Evolutionary conservation across 768 basidiomycete species (phyloP).

Genomic region (Gymnopilus junonius): DNA sequence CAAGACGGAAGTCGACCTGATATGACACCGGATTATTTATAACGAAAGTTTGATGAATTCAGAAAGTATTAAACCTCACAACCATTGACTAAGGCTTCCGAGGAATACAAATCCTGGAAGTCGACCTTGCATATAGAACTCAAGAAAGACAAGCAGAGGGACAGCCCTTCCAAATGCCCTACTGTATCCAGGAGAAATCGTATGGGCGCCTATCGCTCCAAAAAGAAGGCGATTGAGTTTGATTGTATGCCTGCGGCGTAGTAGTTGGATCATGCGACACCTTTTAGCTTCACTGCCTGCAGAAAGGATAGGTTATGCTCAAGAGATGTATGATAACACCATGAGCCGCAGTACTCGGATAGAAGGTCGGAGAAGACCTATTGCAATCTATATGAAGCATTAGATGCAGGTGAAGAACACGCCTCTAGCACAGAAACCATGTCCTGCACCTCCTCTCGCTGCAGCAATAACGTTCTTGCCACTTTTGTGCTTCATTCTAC

Average conservation of each 20-base stretch:
- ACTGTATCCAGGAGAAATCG: too few relatives aligned
- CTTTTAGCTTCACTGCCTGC: not conserved
- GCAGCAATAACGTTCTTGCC: not conserved
- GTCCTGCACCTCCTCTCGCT: not conserved
- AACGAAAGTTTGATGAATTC: too few relatives aligned
- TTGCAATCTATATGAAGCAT: not conserved
- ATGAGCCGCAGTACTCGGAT: not conserved
- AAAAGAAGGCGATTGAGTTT: not conserved
- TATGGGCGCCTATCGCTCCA: not conserved
- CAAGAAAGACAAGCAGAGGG: too few relatives aligned
- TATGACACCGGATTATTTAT: too few relatives aligned
- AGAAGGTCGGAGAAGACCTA: not conserved
- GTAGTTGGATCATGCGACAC: not conserved
- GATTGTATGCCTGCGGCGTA: not conserved
- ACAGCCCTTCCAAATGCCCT: too few relatives aligned
- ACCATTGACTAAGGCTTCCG: too few relatives aligned
- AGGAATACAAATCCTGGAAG: too few relatives aligned
- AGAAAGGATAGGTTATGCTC: too few relatives aligned
- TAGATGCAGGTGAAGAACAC: not conserved
- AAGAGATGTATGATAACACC: not conserved
- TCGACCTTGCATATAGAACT: too few relatives aligned
- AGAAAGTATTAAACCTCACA: too few relatives aligned
- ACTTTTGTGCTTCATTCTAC: not conserved
- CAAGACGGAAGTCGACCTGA: too few relatives aligned
- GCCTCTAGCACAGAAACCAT: not conserved